phyloP scores from a whole-genome alignment of 2,329 filamentous ascomycete genomes.

The Diaporthe sp. region DNA sequence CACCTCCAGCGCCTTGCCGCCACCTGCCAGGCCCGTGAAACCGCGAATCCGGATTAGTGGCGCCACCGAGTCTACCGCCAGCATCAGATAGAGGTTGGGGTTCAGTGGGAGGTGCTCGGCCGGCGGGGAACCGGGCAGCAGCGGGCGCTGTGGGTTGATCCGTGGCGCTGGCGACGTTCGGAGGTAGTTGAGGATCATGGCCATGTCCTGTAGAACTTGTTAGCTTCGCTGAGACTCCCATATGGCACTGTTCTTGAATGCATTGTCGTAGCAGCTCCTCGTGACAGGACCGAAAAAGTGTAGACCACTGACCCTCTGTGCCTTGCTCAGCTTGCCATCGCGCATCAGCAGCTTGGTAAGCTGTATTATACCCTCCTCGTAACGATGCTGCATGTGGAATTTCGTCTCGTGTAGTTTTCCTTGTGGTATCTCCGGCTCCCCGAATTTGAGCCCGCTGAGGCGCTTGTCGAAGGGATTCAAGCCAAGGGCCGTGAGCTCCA shows the following conservation, averaged over 20 bases:
- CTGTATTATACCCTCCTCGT: slow-evolving; percentile 88
- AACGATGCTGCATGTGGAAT: slow-evolving; percentile 81
- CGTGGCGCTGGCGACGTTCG: slow-evolving; percentile 87
- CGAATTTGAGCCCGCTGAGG: slow-evolving; percentile 80
- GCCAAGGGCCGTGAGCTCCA: slow-evolving; percentile 52
- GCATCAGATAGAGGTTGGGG: slow-evolving; percentile 88
- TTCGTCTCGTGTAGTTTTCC: slow-evolving; percentile 58
- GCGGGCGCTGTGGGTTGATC: slow-evolving; percentile 77
- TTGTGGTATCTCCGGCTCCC: slow-evolving; percentile 76
- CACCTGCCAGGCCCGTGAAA: slow-evolving; percentile 84
- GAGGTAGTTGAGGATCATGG: slow-evolving; percentile 84
- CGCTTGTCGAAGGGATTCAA: slow-evolving; percentile 49
- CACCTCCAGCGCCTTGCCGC: slow-evolving; percentile 86
- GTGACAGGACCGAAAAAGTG: slow-evolving; percentile 36
- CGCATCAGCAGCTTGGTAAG: slow-evolving; percentile 92
- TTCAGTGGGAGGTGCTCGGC: slow-evolving; percentile 86
- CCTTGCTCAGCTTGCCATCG: slow-evolving; percentile 89
- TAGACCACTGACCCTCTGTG: slow-evolving; percentile 79
- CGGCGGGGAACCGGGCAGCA: slow-evolving; percentile 83
- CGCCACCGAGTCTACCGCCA: slow-evolving; percentile 93
- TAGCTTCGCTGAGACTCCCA: slow-evolving; percentile 26
- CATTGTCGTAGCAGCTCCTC: background rate
- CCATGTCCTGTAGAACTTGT: slow-evolving; percentile 77
- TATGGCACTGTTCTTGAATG: background rate
- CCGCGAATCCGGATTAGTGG: slow-evolving; percentile 86